phyloP scores from a whole-genome alignment of 208 protist genomes.

The Trypanosoma scelopori region DNA sequence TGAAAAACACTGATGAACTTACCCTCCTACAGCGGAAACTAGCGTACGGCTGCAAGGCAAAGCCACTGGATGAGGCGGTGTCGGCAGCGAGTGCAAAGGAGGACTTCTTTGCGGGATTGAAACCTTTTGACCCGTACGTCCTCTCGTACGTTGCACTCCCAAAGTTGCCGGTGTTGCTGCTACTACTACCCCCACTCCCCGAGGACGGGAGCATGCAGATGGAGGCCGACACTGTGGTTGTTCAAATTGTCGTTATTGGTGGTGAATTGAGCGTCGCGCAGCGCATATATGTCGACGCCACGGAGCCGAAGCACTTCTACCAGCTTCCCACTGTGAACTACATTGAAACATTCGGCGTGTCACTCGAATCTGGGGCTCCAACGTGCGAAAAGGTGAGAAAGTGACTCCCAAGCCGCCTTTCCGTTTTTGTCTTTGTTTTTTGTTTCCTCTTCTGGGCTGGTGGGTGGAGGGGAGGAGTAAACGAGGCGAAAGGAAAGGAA shows the following conservation, averaged over 20 bases:
- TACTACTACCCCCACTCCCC: constrained; percentile 37
- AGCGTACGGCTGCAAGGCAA: constrained; percentile 70
- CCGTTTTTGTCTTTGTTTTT: too few species aligned
- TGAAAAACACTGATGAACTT: constrained; percentile 56
- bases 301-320: constrained; percentile 78
- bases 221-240: constrained; percentile 36
- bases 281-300: constrained; percentile 64
- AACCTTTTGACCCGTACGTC: constrained; percentile 37
- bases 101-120: constrained; percentile 29
- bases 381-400: constrained; percentile 56
- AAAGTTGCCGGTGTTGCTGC: constrained; percentile 48
- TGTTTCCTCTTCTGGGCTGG: too few species aligned
- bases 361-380: constrained; percentile 44
- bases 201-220: not conserved
- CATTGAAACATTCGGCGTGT: constrained; percentile 68
- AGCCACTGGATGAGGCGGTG: constrained; percentile 13
- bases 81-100: not conserved
- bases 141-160: constrained; percentile 71
- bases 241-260: constrained; percentile 40
- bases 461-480: not conserved
- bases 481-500: not conserved
- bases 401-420: too few species aligned
- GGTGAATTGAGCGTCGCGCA: constrained; percentile 55
- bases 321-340: constrained; percentile 78
- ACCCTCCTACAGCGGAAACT: constrained; percentile 72